phyloP scores from a whole-genome alignment of 1,139 yeast genomes.

The Hyphopichia burtonii region DNA sequence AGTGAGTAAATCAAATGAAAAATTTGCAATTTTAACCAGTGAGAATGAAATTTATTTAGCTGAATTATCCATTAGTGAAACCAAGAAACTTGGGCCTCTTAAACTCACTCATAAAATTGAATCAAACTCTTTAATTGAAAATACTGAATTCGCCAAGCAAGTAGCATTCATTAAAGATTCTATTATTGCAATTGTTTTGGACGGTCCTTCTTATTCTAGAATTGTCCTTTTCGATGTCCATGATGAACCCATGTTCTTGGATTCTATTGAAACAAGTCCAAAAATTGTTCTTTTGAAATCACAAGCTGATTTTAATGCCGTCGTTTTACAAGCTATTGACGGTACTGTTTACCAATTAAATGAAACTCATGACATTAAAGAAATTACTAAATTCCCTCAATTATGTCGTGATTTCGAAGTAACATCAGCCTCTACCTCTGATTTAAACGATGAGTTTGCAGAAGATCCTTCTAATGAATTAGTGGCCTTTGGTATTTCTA shows the following conservation, averaged over 20 bases:
- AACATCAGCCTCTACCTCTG: constrained; percentile 23
- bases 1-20: constrained; percentile 57
- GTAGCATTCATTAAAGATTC: constrained; percentile 55
- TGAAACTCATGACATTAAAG: constrained; percentile 19
- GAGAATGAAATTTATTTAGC: constrained; percentile 23
- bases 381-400: constrained; percentile 60
- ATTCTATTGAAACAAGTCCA: constrained; percentile 42
- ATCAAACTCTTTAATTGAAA: constrained; percentile 27
- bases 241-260: constrained; percentile 38
- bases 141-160: constrained; percentile 57
- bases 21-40: constrained; percentile 58
- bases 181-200: constrained; percentile 57
- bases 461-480: constrained; percentile 11
- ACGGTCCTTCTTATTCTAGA: constrained; percentile 47
- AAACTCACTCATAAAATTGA: constrained; percentile 34
- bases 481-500: constrained; percentile 68
- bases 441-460: constrained; percentile 21
- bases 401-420: constrained; percentile 66
- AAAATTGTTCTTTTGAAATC: constrained; percentile 59
- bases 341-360: constrained; percentile 54
- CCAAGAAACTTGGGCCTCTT: constrained; percentile 49
- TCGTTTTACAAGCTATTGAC: constrained; percentile 62
- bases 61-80: constrained; percentile 22
- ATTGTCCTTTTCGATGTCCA: constrained; percentile 49
- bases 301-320: constrained; percentile 50